Base-by-base conservation (phyloP, 176 grass and related monocot genomes). In the Panicum miliaceum region DNA sequence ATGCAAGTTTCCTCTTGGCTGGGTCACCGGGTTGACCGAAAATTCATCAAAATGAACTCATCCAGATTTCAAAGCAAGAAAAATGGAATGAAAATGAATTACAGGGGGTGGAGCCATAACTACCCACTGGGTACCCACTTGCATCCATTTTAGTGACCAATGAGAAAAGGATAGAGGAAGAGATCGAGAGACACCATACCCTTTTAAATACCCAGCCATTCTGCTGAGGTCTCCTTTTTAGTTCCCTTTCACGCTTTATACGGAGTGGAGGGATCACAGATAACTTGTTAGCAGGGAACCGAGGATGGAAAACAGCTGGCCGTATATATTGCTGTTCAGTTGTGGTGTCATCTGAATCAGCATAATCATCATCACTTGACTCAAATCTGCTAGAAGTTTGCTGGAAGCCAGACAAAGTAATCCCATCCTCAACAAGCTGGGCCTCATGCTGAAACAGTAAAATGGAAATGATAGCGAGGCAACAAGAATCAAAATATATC, bases 301-400 rank as follows among this genome's bases (percentile, higher is more conserved):
- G 88, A 46, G 71, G 89, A 78, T 88, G 89, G 64, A 86, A 32
- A 84, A 77, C 61, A 83, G 84, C 81, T 77, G 89, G 83, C 58
- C 80, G 64, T 71, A 86, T 72, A 71, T 88, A 88, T 59, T 74
- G 66, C 41, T 80, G 81, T 82, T 86, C 87, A 83, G 88, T 94
- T 84, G 91, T 74, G 22, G 93, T 94, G 65, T 91, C 93, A 90
- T 99, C 93, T 23, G 89, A 90, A 82, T 99, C 91, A 0, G 59
- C 84, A 81, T 94, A 93, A 83, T 99, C 96, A 87, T 99, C 96
- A 71, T 99, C 93, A 32, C 96, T 96, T 50, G 96, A 99, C 35
- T 81, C 86, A 75, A 90, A 96, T 81, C 87, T 90, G 79, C 88
- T 92, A 54, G 84, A 89, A n/a, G 77, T 88, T 87, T 86, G 93